Evolutionary conservation across 2,329 filamentous ascomycete species (phyloP).

Genomic region (Colletotrichum camelliae): DNA sequence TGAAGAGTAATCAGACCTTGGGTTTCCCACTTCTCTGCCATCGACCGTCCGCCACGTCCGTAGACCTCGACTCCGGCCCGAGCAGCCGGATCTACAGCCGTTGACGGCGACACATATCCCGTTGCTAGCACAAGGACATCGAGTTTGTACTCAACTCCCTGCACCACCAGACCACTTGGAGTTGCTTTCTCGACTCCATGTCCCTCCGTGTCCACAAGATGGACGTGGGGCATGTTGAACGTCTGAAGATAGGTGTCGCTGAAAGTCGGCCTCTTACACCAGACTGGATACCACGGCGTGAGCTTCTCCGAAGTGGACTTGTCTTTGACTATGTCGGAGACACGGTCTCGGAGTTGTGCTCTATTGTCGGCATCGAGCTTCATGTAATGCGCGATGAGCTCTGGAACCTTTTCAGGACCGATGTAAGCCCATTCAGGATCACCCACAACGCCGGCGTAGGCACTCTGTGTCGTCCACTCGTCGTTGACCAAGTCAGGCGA

Average conservation of each 20-base stretch:
- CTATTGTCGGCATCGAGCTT: conserved; percentile 45
- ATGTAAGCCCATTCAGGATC: conserved; percentile 19
- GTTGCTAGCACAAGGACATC: conserved; percentile 45
- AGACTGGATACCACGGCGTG: conserved; percentile 64
- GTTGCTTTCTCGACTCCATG: conserved; percentile 54
- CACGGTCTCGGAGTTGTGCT: conserved; percentile 50
- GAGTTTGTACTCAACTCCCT: conserved; percentile 50
- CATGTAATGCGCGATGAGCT: conserved; percentile 40
- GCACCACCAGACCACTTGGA: conserved; percentile 48
- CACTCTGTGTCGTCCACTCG: conserved; percentile 48
- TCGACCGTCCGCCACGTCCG: not conserved
- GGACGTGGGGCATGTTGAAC: conserved; percentile 65
- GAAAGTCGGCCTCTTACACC: conserved; percentile 70
- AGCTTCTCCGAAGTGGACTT: conserved; percentile 53
- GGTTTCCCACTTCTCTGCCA: not conserved
- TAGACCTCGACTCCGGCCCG: not conserved
- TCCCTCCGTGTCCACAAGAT: conserved; percentile 65
- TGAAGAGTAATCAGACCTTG: not conserved
- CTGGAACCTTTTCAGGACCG: conserved; percentile 23
- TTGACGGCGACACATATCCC: conserved; percentile 35
- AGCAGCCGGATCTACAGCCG: not conserved
- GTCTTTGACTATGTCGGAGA: conserved; percentile 58
- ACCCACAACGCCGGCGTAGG: conserved; percentile 42
- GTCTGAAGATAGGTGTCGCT: conserved; percentile 62
- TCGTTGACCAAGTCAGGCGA: conserved; percentile 50